Conservation (phyloP, 1,284 basidiomycete genomes). For the Moesziomyces parantarcticus region DNA sequence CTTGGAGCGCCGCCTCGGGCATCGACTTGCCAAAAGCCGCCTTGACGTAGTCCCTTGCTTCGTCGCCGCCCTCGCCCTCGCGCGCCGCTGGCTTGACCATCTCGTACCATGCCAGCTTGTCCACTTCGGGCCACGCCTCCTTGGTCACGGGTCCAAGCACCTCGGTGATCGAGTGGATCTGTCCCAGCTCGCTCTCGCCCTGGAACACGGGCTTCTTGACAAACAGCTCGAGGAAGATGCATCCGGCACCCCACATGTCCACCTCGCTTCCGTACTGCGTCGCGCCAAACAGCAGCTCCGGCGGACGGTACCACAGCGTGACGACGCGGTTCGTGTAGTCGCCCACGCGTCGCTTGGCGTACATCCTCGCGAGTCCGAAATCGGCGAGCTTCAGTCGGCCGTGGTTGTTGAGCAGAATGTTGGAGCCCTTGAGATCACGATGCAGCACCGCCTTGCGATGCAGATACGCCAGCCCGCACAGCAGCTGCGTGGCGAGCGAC, state of each 20-base stretch:
- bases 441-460: conserved; percentile 96
- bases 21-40: conserved; percentile 31
- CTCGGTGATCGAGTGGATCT: conserved; percentile 90
- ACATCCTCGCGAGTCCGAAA: conserved; percentile 97
- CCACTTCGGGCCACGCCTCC: conserved; percentile 84
- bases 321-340: conserved; percentile 99
- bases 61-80: conserved; percentile 71
- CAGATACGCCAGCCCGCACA: conserved; percentile 89
- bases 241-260: conserved; percentile 99
- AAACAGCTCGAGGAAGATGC: conserved; percentile 98
- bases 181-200: conserved; percentile 95
- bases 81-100: conserved; percentile 81
- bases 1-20: conserved; percentile 76
- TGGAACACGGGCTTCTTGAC: conserved; percentile 94
- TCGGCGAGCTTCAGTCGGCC: conserved; percentile 96
- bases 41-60: conserved; percentile 75
- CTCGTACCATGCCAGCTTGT: conserved; percentile 95
- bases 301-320: conserved; percentile 97
- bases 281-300: conserved; percentile 93
- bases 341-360: conserved; percentile 85
- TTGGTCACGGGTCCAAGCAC: conserved; percentile 87
- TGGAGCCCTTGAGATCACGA: conserved; percentile 97
- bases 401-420: conserved; percentile 91
- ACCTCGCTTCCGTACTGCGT: conserved; percentile 97
- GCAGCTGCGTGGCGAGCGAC: conserved; percentile 93